A percentile compares a stretch with the other conserved stretches of the same genome.
Conservation (phyloP, 1,139 yeast genomes). For the Pichia sp. region DNA sequence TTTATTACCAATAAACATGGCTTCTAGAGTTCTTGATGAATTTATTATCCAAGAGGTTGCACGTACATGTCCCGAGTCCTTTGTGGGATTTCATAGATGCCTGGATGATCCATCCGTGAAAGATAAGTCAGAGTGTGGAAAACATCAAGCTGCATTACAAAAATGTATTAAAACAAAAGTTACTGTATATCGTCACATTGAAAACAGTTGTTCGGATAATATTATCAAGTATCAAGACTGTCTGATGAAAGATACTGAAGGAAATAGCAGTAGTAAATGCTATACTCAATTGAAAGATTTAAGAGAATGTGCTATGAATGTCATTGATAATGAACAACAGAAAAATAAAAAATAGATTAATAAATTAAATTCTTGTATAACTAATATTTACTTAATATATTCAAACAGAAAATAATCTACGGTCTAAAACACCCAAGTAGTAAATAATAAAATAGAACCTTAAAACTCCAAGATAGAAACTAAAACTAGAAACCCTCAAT, state of each 20-base stretch:
- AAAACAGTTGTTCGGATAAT: slow-evolving; percentile 48
- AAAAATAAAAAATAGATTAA: background rate
- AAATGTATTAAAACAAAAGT: slow-evolving; percentile 52
- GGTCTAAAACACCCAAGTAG: too few relatives aligned
- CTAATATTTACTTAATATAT: too few relatives aligned
- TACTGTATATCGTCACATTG: slow-evolving; percentile 60
- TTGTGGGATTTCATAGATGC: slow-evolving; percentile 60
- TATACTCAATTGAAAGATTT: slow-evolving; percentile 19
- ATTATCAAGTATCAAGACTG: slow-evolving; percentile 59
- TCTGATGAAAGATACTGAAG: slow-evolving; percentile 29
- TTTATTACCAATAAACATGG: background rate
- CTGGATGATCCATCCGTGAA: slow-evolving; percentile 42
- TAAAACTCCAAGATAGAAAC: too few relatives aligned
- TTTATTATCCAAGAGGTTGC: slow-evolving; percentile 56
- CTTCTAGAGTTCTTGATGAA: slow-evolving; percentile 39
- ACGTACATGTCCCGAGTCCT: slow-evolving; percentile 56
- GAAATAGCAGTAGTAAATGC: slow-evolving; percentile 23
- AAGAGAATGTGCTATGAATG: slow-evolving; percentile 22
- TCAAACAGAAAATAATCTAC: background rate
- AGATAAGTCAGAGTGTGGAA: slow-evolving; percentile 36
- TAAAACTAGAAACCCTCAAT: background rate
- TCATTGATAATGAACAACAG: slow-evolving; percentile 9
- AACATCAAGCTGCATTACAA: slow-evolving; percentile 47
- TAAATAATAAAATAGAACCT: too few relatives aligned
- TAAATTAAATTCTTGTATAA: background rate